phyloP scores from a whole-genome alignment of 176 grass and related monocot species.

The Eleusine indica region DNA sequence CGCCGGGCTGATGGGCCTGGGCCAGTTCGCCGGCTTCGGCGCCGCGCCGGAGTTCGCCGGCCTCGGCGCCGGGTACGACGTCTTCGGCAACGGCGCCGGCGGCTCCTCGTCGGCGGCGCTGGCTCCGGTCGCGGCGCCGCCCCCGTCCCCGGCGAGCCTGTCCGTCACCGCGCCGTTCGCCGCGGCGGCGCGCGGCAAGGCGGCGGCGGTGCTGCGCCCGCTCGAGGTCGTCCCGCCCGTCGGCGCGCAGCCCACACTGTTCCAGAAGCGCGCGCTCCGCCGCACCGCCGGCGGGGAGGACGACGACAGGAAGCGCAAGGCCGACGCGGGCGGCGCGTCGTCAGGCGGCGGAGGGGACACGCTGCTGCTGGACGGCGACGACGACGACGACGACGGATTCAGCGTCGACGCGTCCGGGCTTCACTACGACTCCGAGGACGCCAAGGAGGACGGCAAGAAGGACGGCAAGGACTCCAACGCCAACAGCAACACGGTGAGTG shows the following conservation, averaged over 20 bases:
- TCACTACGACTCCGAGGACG: constrained; percentile 92
- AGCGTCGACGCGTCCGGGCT: constrained; percentile 89
- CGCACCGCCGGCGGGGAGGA: constrained; percentile 77
- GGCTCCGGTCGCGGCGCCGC: background rate
- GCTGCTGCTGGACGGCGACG: constrained; percentile 40
- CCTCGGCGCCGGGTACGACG: constrained; percentile 49
- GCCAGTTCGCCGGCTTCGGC: constrained; percentile 74
- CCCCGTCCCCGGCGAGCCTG: background rate
- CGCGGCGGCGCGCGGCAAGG: constrained; percentile 57
- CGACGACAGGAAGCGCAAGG: constrained; percentile 69
- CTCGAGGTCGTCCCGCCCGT: constrained; percentile 79
- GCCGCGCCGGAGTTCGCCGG: constrained; percentile 47
- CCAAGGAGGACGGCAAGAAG: constrained; percentile 66
- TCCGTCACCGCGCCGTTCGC: constrained; percentile 45
- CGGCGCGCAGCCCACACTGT: constrained; percentile 90
- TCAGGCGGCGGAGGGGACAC: constrained; percentile 33
- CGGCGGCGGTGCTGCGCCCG: constrained; percentile 69
- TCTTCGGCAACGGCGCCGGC: constrained; percentile 51
- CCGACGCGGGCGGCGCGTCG: constrained; percentile 2
- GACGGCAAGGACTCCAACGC: constrained; percentile 76
- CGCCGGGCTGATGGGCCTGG: constrained; percentile 41
- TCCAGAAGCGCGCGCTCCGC: constrained; percentile 92
- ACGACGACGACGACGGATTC: constrained; percentile 61
- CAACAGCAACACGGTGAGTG: constrained; percentile 58
- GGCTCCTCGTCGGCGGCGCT: constrained; percentile 28